Evolutionary conservation across 73 alveolate genomes (phyloP).

Genomic region (Chromera velia): DNA sequence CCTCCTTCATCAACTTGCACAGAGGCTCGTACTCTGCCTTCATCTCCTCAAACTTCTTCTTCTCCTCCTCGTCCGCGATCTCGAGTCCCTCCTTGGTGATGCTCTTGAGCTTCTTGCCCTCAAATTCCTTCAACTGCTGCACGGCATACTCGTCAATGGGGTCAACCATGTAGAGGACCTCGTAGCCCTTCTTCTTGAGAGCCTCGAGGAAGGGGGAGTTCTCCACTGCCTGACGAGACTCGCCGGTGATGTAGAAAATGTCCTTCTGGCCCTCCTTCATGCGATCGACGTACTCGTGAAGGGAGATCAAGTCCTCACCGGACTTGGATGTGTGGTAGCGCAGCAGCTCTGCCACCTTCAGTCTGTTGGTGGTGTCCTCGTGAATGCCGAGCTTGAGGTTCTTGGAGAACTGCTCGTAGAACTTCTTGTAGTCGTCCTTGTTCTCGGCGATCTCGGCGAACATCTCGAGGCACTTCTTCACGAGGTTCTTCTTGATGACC

Average conservation of each 20-base stretch:
- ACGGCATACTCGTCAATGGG: constrained; percentile 98
- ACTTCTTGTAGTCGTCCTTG: constrained; percentile 94
- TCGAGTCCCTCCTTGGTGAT: constrained; percentile 90
- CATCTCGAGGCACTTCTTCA: constrained; percentile 97
- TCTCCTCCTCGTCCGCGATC: constrained; percentile 39
- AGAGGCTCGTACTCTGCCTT: constrained; percentile 95
- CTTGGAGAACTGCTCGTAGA: constrained; percentile 97
- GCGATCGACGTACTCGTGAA: constrained; percentile 90
- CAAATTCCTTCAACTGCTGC: constrained; percentile 95
- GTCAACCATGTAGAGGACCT: constrained; percentile 95
- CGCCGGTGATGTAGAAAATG: constrained; percentile 97
- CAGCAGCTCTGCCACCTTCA: constrained; percentile 83
- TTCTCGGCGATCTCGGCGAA: constrained; percentile 93
- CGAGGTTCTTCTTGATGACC: constrained; percentile 95
- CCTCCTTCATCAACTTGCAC: constrained; percentile 94
- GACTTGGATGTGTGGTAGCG: constrained; percentile 83
- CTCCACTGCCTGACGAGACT: constrained; percentile 87
- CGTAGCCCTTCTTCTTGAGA: constrained; percentile 93
- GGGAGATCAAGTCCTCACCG: constrained; percentile 94
- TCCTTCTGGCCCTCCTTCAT: constrained; percentile 98
- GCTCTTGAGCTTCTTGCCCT: constrained; percentile 90
- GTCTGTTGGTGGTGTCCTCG: constrained; percentile 95
- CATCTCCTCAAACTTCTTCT: constrained; percentile 91
- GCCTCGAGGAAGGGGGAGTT: constrained; percentile 97
- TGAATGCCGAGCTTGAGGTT: constrained; percentile 96